Conservation (phyloP, 305 asterid species). For the Fraxinus sp. region DNA sequence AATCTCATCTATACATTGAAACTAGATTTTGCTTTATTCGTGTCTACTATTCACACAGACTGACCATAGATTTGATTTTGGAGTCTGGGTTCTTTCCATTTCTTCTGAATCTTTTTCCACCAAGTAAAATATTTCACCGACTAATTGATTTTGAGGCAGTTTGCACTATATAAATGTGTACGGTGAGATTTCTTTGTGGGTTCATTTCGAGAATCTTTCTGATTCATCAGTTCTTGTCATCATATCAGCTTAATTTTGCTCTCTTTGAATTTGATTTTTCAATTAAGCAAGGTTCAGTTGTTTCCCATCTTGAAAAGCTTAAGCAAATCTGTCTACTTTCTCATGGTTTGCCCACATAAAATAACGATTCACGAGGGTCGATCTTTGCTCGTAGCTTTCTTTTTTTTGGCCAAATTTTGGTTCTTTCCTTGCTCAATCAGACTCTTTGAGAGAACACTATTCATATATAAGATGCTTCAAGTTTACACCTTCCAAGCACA, state of each 20-base stretch:
- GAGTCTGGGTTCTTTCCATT: slow-evolving; percentile 28
- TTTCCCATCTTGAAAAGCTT: slow-evolving; percentile 42
- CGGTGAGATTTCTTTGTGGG: slow-evolving; percentile 10
- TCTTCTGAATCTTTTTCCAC: slow-evolving; percentile 16
- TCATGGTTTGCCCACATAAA: slow-evolving; percentile 67
- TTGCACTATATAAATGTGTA: slow-evolving; percentile 17
- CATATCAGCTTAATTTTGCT: slow-evolving; percentile 28
- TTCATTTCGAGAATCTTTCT: slow-evolving; percentile 28
- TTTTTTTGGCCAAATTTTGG: slow-evolving; percentile 30
- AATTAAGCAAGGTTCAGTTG: slow-evolving; percentile 36
- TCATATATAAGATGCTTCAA: slow-evolving; percentile 22
- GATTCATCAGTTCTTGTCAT: slow-evolving; percentile 23
- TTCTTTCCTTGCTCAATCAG: slow-evolving; percentile 36
- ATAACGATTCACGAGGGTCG: slow-evolving; percentile 58
- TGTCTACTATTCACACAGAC: slow-evolving; percentile 46
- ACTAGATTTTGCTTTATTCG: slow-evolving; percentile 25
- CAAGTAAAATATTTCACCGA: slow-evolving; percentile 17
- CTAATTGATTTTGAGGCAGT: slow-evolving; percentile 25
- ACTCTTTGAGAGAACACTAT: slow-evolving; percentile 15
- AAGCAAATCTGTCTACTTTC: slow-evolving; percentile 34
- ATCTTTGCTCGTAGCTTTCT: slow-evolving; percentile 33
- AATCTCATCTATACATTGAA: slow-evolving; percentile 37
- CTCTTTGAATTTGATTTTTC: slow-evolving; percentile 35
- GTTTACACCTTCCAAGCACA: slow-evolving; percentile 43
- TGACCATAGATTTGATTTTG: slow-evolving; percentile 37